A percentile compares a stretch with the other conserved stretches of the same genome.
Evolutionary conservation across 768 basidiomycete species (phyloP).

Genomic region (Tremella fuciformis): DNA sequence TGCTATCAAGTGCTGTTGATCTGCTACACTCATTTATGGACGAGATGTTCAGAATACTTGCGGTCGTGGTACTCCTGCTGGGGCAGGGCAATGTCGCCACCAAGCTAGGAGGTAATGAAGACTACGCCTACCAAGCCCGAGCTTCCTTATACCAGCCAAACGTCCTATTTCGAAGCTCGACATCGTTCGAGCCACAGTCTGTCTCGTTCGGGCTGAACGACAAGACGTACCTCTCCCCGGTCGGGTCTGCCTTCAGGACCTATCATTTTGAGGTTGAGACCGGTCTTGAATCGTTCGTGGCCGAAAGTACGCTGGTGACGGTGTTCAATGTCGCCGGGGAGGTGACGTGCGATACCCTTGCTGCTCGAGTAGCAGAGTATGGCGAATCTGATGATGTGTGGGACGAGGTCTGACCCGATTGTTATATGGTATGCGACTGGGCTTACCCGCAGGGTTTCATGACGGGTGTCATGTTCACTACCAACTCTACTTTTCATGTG

Average conservation of each 20-base stretch:
- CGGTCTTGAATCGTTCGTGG: slow-evolving; percentile 15
- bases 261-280: slow-evolving; percentile 15
- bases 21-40: no score
- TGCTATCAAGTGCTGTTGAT: no score
- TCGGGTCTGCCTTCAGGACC: slow-evolving; percentile 20
- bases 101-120: no score
- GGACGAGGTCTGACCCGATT: slow-evolving; percentile 26
- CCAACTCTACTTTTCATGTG: slow-evolving; percentile 20
- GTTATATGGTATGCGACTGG: neutral
- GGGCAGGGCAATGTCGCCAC: no score
- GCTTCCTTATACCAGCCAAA: no score
- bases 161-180: no score
- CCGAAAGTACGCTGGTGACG: slow-evolving; percentile 22
- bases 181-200: no score
- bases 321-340: slow-evolving; percentile 33
- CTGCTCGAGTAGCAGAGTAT: slow-evolving; percentile 22
- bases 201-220: slow-evolving; percentile 2
- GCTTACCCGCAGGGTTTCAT: slow-evolving; percentile 21
- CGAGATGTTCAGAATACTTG: no score
- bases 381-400: slow-evolving; percentile 32
- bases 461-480: slow-evolving; percentile 16
- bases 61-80: no score
- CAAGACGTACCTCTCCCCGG: slow-evolving; percentile 27
- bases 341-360: slow-evolving; percentile 33
- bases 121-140: no score